Evolutionary conservation across 768 basidiomycete species (phyloP), one percentile per base, ranked within the genome.

Genomic region (Rhodotorula taiwanensis): DNA sequence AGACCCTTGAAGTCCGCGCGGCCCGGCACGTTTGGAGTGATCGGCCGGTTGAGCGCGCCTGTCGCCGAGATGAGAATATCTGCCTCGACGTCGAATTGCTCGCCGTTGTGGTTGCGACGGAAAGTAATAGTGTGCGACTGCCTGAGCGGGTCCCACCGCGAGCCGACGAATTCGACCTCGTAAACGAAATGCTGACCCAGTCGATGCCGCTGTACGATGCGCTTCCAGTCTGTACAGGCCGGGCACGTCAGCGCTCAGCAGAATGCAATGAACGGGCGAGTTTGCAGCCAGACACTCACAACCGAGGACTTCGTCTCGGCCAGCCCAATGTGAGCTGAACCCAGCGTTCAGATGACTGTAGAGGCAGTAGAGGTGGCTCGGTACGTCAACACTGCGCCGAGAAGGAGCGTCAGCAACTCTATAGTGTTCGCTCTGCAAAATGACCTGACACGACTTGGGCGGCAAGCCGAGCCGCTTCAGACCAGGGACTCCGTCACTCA

Each of bases 21-120:
- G 0, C 81, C 82, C 3, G 64, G 65, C 6, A 83, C 67, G 18
- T 80, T 77, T 51, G 77, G 77, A 0, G 82, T 79, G 66, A 76
- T 81, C 52, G 79, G 66, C 11, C 81, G 80, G 16, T 70, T 75
- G 64, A 80, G 76, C 60, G 84, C 83, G 23, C 73, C 73, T 18
- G 65, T 77, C 9, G 81, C 83, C 43, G 76, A 80, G 59, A 84
- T 75, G 52, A 83, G 56, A 25, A 80, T 73, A 62, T 82, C 78
- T 23, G 80, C 81, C 36, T 78, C 75, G 25, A 75, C 74, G 15
- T 69, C 54, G 3, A 70, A 74, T 52, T 67, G 71, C 70, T 76
- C 75, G n/a, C 78, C 78, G 16, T 77, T 80, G 28, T 66, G 62
- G 43, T 70, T 23, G 50, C 79, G 74, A 62, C 77, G 72, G 44